Conservation (phyloP, 78 protist genomes). For the Fonticula alba region DNA sequence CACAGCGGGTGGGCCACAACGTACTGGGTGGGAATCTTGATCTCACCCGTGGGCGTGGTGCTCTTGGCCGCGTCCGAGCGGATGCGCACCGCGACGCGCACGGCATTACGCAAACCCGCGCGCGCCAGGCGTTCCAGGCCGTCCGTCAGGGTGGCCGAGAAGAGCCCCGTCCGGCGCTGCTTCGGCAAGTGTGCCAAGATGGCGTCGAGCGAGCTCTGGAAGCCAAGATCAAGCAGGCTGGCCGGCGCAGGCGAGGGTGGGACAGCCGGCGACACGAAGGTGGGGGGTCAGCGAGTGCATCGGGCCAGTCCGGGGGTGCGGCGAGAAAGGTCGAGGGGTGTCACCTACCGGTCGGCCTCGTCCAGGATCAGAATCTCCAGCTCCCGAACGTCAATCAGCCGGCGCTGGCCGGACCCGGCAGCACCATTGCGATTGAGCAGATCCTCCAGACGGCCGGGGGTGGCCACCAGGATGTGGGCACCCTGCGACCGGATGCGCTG, state of each 20-base stretch:
- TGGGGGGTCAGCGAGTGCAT: too few species aligned
- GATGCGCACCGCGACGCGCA: slow-evolving; percentile 17
- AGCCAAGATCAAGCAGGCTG: slow-evolving; percentile 23
- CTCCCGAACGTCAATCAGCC: slow-evolving; percentile 62
- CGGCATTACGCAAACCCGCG: slow-evolving; percentile 41
- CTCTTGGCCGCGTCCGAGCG: not conserved
- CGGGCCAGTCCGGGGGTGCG: too few species aligned
- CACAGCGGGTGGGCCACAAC: not conserved
- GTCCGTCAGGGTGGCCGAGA: slow-evolving; percentile 42
- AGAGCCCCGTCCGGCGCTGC: slow-evolving; percentile 54
- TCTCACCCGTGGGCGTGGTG: too few species aligned
- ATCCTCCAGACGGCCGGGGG: slow-evolving; percentile 97
- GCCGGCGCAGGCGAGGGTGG: too few species aligned
- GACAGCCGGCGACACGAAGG: too few species aligned
- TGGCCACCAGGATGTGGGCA: slow-evolving; percentile 72
- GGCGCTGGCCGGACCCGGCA: too few species aligned
- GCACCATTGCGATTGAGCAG: slow-evolving; percentile 68
- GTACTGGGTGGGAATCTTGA: too few species aligned
- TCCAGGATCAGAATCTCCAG: slow-evolving; percentile 76
- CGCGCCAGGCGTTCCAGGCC: slow-evolving; percentile 8
- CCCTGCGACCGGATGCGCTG: slow-evolving; percentile 34
- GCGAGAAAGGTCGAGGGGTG: too few species aligned
- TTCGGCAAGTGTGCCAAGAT: slow-evolving; percentile 24
- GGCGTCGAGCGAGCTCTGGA: slow-evolving; percentile 9
- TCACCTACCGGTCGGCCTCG: slow-evolving; percentile 79